Percentiles rank a stretch among this genome's conserved stretches.
These are phyloP conservation scores for Cairneyella variabilis DNA, from an alignment of 495 filamentous ascomycete species.

Conservation along the genomic window DNA sequence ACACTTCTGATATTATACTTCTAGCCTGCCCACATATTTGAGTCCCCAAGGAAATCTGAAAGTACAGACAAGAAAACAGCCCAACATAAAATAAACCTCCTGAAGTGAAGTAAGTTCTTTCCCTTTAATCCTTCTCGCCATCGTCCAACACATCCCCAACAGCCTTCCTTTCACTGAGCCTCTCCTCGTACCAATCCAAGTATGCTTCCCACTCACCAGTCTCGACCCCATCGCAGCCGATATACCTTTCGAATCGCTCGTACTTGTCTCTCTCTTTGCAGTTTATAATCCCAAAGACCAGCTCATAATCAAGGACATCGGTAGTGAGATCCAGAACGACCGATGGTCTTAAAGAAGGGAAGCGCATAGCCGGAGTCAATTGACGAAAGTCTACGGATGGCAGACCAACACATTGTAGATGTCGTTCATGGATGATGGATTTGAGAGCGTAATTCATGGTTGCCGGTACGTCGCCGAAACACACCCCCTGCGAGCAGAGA, in stretches of 20 bases:
- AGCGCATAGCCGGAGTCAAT: background rate
- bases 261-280: conserved; percentile 43
- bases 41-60: too few relatives aligned
- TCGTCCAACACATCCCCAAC: background rate
- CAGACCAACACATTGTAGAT: background rate
- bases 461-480: conserved; percentile 18
- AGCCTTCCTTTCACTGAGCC: background rate
- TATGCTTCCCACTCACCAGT: conserved; percentile 63
- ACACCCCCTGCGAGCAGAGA: conserved; percentile 13
- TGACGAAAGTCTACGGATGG: background rate
- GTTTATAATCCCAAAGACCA: conserved; percentile 17
- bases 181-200: too few relatives aligned
- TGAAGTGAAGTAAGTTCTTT: background rate
- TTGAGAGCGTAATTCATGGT: conserved; percentile 20
- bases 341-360: background rate
- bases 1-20: too few relatives aligned
- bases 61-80: too few relatives aligned
- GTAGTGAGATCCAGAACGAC: background rate
- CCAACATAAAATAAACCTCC: too few relatives aligned
- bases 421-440: background rate
- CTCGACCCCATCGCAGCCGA: conserved; percentile 41
- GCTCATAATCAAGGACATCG: conserved; percentile 9
- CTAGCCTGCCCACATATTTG: too few relatives aligned
- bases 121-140: background rate
- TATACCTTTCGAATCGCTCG: conserved; percentile 60